These are phyloP conservation scores for Rhizophora apiculata DNA, from an alignment of 345 rosid species.

Conservation along the genomic window DNA sequence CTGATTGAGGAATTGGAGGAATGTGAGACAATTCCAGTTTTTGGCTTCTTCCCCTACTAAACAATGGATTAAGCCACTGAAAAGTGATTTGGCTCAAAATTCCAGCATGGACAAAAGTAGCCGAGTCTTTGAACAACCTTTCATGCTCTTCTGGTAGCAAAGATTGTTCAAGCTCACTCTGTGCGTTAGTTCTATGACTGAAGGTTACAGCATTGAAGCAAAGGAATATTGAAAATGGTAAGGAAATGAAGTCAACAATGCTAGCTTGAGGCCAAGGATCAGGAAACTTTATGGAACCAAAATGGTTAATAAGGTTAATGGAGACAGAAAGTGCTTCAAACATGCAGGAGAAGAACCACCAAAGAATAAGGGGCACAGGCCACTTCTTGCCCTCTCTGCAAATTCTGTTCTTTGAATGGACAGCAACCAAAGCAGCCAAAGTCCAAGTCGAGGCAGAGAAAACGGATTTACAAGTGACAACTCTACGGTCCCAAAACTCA, in stretches of 20 bases:
- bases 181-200: constrained; percentile 8
- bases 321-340: constrained; percentile 26
- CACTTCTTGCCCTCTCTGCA: constrained; percentile 23
- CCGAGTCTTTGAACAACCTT: constrained; percentile 9
- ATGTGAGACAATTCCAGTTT: constrained; percentile 48
- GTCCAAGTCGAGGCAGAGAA: constrained; percentile 37
- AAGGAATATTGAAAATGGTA: constrained; percentile 38
- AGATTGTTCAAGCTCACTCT: constrained; percentile 28
- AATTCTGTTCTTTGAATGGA: constrained; percentile 23
- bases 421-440: constrained; percentile 30
- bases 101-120: constrained; percentile 34
- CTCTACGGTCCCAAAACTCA: constrained; percentile 25
- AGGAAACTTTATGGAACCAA: constrained; percentile 22
- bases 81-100: constrained; percentile 49
- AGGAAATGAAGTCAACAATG: constrained; percentile 37
- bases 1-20: constrained; percentile 53
- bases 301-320: constrained; percentile 21
- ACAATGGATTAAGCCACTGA: constrained; percentile 57
- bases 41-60: constrained; percentile 35
- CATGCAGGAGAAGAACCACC: constrained; percentile 48
- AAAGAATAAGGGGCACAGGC: constrained; percentile 48
- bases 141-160: constrained; percentile 29
- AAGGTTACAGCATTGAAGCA: constrained; percentile 25
- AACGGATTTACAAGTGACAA: constrained; percentile 16
- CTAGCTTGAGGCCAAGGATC: constrained; percentile 25